phyloP scores from a whole-genome alignment of 305 asterid species.

The Rubia balearica region DNA sequence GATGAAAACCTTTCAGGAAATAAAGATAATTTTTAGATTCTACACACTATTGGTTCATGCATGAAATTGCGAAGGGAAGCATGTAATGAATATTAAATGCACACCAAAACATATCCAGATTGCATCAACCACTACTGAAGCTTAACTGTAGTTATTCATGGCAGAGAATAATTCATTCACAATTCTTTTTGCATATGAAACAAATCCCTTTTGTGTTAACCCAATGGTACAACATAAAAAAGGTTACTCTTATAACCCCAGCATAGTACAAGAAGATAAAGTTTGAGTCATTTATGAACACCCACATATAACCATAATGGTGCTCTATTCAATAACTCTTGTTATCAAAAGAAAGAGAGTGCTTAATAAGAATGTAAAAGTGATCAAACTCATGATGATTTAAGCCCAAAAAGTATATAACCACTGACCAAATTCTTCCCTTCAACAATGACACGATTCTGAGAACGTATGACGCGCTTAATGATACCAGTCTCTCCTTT shows the following conservation, averaged over 20 bases:
- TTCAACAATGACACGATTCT: conserved; percentile 85
- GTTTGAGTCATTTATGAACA: background rate
- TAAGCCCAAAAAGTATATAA: background rate
- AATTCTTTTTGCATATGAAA: background rate
- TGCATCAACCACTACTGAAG: background rate
- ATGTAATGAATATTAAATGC: background rate
- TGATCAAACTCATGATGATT: too few species aligned
- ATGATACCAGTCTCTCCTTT: conserved; percentile 76
- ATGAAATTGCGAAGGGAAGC: background rate
- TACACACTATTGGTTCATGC: background rate
- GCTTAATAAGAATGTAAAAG: background rate
- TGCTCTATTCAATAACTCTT: background rate
- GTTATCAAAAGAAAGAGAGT: background rate
- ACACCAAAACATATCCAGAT: background rate
- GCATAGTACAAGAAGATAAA: background rate
- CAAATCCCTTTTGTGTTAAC: background rate
- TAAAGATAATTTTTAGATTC: background rate
- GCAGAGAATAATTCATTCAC: background rate
- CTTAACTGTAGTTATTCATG: background rate
- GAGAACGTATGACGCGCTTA: conserved; percentile 79
- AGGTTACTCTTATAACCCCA: background rate
- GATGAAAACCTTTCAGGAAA: background rate
- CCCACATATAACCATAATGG: background rate
- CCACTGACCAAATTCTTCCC: conserved; percentile 79
- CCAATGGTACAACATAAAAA: background rate